phyloP scores from a whole-genome alignment of 306 rosid genomes.

The Dalbergia cochinchinensis region DNA sequence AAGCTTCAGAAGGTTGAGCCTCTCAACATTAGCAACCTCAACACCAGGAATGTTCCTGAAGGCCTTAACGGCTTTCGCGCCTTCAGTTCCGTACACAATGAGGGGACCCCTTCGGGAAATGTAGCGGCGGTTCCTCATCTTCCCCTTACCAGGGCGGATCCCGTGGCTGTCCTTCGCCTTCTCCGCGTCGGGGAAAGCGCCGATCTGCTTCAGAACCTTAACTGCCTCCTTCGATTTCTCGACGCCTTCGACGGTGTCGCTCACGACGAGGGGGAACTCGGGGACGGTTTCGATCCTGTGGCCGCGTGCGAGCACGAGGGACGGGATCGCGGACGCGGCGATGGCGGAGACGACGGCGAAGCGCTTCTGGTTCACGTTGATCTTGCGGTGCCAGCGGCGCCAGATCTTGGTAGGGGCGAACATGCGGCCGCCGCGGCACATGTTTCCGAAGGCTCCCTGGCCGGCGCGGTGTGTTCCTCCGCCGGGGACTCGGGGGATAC shows the following conservation, averaged over 20 bases:
- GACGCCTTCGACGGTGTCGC: constrained; percentile 67
- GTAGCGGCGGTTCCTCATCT: constrained; percentile 77
- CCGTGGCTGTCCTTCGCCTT: constrained; percentile 75
- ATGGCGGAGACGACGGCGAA: constrained; percentile 78
- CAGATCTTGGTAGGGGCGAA: constrained; percentile 90
- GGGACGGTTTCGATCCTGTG: constrained; percentile 75
- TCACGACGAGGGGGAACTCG: constrained; percentile 73
- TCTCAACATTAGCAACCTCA: constrained; percentile 71
- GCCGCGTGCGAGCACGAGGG: constrained; percentile 71
- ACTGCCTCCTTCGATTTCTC: constrained; percentile 72
- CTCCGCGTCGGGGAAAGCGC: constrained; percentile 72
- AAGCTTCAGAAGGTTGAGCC: constrained; percentile 72
- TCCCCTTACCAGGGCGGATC: constrained; percentile 78
- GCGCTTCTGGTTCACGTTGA: constrained; percentile 79
- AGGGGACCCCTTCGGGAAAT: constrained; percentile 75
- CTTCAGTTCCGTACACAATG: constrained; percentile 73
- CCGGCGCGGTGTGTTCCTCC: constrained; percentile 96
- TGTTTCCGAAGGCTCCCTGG: constrained; percentile 84
- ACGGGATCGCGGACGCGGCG: constrained; percentile 74
- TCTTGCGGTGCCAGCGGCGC: constrained; percentile 87
- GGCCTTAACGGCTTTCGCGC: constrained; percentile 75
- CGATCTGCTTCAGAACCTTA: constrained; percentile 68
- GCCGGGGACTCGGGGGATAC: constrained; percentile 87
- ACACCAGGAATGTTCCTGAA: constrained; percentile 76
- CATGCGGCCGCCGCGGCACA: constrained; percentile 94